These are phyloP conservation scores for Pseudocercospora ulei DNA, from an alignment of 2,329 filamentous ascomycete species.

Conservation along the genomic window DNA sequence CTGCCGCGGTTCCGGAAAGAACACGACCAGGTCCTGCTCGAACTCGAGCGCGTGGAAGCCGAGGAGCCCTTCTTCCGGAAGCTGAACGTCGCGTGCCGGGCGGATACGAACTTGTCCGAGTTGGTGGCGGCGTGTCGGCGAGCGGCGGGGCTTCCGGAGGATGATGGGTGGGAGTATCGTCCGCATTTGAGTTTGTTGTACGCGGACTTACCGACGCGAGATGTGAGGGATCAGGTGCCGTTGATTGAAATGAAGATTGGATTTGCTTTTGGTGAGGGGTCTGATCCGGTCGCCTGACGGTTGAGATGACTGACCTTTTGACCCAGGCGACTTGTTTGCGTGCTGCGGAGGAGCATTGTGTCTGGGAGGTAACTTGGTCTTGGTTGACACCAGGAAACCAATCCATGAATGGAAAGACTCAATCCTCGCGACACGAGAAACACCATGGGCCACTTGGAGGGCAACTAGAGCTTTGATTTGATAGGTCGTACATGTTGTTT, in stretches of 20 bases:
- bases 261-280: conserved; percentile 20
- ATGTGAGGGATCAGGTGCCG: conserved; percentile 21
- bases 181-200: conserved; percentile 24
- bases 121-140: conserved; percentile 16
- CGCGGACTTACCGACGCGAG: conserved; percentile 20
- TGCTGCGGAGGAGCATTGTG: conserved; percentile 26
- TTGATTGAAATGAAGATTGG: conserved; percentile 27
- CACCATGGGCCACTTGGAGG: conserved; percentile 23
- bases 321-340: conserved; percentile 21
- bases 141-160: conserved; percentile 12
- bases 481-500: conserved; percentile 2
- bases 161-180: conserved; percentile 18
- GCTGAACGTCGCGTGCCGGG: conserved; percentile 21
- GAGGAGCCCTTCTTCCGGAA: conserved; percentile 24
- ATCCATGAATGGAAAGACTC: conserved; percentile 20
- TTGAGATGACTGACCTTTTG: neutral
- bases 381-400: conserved; percentile 23
- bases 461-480: conserved; percentile 22
- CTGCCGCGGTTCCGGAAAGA: conserved; percentile 16
- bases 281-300: neutral
- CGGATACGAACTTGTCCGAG: conserved; percentile 17
- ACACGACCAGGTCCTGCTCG: conserved; percentile 23
- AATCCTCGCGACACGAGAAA: conserved; percentile 21
- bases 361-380: conserved; percentile 23
- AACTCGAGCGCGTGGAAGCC: conserved; percentile 21